A percentile compares a stretch with the other conserved stretches of the same genome.
Evolutionary conservation across 805 yeast species (phyloP).

Genomic region (Torulaspora franciscae): DNA sequence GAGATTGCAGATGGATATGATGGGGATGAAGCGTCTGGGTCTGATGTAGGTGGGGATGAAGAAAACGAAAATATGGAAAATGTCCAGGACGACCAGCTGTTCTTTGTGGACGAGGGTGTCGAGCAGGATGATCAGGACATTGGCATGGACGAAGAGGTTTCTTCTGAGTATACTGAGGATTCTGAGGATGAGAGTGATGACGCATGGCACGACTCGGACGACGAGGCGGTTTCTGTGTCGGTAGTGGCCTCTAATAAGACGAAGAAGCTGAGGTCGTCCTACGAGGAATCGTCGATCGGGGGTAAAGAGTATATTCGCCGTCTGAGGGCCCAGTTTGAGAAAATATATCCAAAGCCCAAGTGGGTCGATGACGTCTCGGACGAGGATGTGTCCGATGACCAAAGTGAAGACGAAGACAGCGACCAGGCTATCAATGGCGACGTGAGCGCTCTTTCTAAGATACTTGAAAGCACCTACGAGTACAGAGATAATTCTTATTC

Average conservation of each 20-base stretch:
- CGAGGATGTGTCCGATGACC: conserved; percentile 29
- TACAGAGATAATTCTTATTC: conserved; percentile 40
- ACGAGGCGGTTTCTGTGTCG: conserved; percentile 64
- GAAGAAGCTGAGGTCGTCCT: conserved; percentile 64
- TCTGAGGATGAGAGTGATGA: conserved; percentile 36
- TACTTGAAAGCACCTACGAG: conserved; percentile 39
- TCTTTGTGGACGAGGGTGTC: conserved; percentile 28
- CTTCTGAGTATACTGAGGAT: conserved; percentile 38
- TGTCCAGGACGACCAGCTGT: conserved; percentile 28
- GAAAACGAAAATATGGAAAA: conserved; percentile 26
- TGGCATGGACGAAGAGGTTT: conserved; percentile 21
- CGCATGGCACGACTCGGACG: conserved; percentile 91
- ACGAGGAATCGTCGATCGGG: conserved; percentile 46
- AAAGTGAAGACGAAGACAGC: conserved; percentile 26
- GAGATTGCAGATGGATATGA: conserved; percentile 29
- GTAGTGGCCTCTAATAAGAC: conserved; percentile 53
- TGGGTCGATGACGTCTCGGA: conserved; percentile 54
- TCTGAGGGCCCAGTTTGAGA: conserved; percentile 65
- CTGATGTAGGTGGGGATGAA: conserved; percentile 32
- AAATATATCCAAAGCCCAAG: conserved; percentile 74
- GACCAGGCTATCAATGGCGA: conserved; percentile 38
- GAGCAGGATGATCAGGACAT: conserved; percentile 28
- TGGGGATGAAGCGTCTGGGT: conserved; percentile 33
- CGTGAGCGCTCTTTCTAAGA: conserved; percentile 38
- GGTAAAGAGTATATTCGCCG: conserved; percentile 61